Conservation (phyloP, 768 basidiomycete genomes). For the Dentipellis fragilis region DNA sequence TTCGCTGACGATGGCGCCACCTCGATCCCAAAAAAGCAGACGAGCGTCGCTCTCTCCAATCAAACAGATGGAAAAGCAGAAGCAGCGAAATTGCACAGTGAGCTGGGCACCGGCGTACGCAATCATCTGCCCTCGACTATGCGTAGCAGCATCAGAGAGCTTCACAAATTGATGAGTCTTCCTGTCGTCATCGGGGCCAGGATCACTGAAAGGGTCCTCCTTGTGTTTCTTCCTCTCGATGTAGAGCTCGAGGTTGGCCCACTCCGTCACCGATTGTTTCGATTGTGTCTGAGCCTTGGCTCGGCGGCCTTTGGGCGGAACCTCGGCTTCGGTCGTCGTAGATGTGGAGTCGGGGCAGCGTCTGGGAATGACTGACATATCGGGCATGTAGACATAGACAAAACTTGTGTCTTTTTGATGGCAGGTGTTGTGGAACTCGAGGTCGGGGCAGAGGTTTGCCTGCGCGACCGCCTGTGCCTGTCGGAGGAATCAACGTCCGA, state of each 20-base stretch:
- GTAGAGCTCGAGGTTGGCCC: neutral
- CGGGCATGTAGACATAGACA: neutral
- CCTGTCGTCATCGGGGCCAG: neutral
- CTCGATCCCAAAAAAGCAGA: neutral
- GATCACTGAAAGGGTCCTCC: neutral
- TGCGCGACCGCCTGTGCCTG: neutral
- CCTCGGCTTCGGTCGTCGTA: neutral
- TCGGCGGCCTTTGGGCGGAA: no score
- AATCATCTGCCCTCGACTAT: neutral
- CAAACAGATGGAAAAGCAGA: neutral
- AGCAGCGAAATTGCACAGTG: neutral
- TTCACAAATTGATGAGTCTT: neutral
- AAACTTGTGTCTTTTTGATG: neutral
- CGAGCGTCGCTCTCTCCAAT: neutral
- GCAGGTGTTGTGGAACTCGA: neutral
- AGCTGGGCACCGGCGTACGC: neutral
- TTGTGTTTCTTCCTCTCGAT: neutral
- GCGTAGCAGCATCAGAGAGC: neutral
- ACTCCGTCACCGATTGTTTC: neutral
- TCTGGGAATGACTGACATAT: neutral
- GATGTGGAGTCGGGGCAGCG: neutral
- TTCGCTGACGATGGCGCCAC: neutral
- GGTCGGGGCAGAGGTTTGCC: neutral
- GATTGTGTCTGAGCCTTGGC: neutral
- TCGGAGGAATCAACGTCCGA: no score